Evolutionary conservation across 495 filamentous ascomycete species (phyloP).

Genomic region (Sabuloglossum arenarium): DNA sequence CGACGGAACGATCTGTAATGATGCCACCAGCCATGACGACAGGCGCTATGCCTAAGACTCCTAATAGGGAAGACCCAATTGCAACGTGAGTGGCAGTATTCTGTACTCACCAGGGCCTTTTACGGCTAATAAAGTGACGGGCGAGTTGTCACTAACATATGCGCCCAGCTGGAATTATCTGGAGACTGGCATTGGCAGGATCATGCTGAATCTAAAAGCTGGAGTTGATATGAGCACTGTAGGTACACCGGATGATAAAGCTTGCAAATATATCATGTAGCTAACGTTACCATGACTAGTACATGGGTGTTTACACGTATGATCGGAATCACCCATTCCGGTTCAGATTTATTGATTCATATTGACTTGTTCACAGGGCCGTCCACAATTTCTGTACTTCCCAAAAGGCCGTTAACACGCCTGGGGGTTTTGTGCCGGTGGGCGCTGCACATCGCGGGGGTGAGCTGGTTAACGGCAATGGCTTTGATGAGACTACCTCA

Average conservation of each 20-base stretch:
- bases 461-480: slow-evolving; percentile 17
- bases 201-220: slow-evolving; percentile 79
- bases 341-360: neutral
- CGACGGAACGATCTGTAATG: neutral
- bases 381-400: slow-evolving; percentile 99
- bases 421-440: slow-evolving; percentile 22
- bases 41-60: slow-evolving; percentile 17
- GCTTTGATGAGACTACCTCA: slow-evolving; percentile 5
- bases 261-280: slow-evolving; percentile 5
- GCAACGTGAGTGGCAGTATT: slow-evolving; percentile 55
- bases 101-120: neutral
- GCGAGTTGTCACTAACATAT: slow-evolving; percentile 11
- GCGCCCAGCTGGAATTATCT: slow-evolving; percentile 62
- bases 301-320: slow-evolving; percentile 95
- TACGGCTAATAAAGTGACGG: neutral
- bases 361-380: slow-evolving; percentile 28
- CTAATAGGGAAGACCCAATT: slow-evolving; percentile 63
- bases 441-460: slow-evolving; percentile 55
- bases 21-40: no score
- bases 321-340: neutral
- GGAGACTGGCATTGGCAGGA: slow-evolving; percentile 66
- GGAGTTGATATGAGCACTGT: slow-evolving; percentile 84
- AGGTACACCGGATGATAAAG: slow-evolving; percentile 16
- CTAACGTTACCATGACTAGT: slow-evolving; percentile 28
- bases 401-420: slow-evolving; percentile 54